Base-by-base conservation (phyloP, 345 rosid species). In the Dimocarpus longan region DNA sequence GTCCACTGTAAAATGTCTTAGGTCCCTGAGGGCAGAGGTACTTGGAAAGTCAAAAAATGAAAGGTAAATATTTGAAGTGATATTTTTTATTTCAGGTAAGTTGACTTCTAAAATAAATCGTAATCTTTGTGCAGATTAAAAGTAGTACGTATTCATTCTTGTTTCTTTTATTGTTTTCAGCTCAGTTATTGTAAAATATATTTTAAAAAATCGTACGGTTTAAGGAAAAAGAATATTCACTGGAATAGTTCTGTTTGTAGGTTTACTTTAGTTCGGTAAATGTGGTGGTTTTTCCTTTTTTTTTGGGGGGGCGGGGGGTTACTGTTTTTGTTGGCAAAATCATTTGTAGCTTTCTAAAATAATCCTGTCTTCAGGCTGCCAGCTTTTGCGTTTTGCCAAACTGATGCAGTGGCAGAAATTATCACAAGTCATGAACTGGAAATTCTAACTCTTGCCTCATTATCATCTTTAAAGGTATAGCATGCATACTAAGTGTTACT, bases 321-420 rank as follows among this genome's bases (percentile, higher is more conserved):
- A 19, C 8, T 12, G 4, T 52, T 48, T 24, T 21, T 21, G 43
- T 74, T n/a, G 1, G 19, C 22, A 21, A 28, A 40, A 77, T 73
- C 44, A 65, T 52, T 40, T 21, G 77, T 75, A 57, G 64, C 28
- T 68, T 6, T 28, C 66, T 50, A 28, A 32, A 18, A 65, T 42
- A 8, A 59, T 11, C 28, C 21, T 67, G 40, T 81, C 32, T 77
- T 80, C 90, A 96, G 98, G 87, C 73, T 93, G 75, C 98, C 94
- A 60, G 99, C 93, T 73, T 94, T 88, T 82, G 95, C 91, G 19
- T 83, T 89, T 73, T 93, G 97, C 89, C 94, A 87, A 79, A 89
- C 77, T 82, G 88, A 90, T 21, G 86, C 80, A 78, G 90, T 88
- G 37, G 86, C 84, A 7, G 89, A 85, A 65, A 82, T 87, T 42